Conservation (phyloP, 495 filamentous ascomycete species). For the Talaromyces proteolyticus region DNA sequence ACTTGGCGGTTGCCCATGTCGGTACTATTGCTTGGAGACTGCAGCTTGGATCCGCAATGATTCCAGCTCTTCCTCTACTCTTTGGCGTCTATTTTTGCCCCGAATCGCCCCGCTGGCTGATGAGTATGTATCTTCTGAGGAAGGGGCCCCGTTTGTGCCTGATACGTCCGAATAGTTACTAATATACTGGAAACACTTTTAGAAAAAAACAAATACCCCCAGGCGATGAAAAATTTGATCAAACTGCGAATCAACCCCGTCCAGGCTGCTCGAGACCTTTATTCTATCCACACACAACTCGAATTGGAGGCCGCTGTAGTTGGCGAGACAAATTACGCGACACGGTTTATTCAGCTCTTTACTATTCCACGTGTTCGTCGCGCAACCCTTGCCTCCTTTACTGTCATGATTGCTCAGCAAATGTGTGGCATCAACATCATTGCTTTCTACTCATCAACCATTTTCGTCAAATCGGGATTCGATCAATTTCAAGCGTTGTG, state of each 20-base stretch:
- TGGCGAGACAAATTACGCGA: slow-evolving; percentile 44
- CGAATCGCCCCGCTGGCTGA: slow-evolving; percentile 66
- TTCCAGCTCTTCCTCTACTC: slow-evolving; percentile 62
- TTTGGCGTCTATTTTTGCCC: slow-evolving; percentile 59
- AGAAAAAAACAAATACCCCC: slow-evolving; percentile 23
- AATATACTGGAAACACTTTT: neutral
- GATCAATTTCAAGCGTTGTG: slow-evolving; percentile 35
- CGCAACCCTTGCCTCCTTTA: slow-evolving; percentile 56
- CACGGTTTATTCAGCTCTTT: slow-evolving; percentile 58
- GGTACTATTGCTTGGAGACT: slow-evolving; percentile 55
- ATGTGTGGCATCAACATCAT: slow-evolving; percentile 56
- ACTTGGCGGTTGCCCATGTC: slow-evolving; percentile 50
- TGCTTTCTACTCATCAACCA: slow-evolving; percentile 63
- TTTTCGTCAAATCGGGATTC: slow-evolving; percentile 53
- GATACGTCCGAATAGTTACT: too few relatives aligned
- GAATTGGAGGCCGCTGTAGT: slow-evolving; percentile 43
- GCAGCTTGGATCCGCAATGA: slow-evolving; percentile 61
- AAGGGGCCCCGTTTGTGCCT: too few relatives aligned
- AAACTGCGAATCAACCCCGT: slow-evolving; percentile 54
- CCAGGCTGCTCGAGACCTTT: slow-evolving; percentile 61
- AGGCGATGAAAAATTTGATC: slow-evolving; percentile 55
- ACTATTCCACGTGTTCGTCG: slow-evolving; percentile 63
- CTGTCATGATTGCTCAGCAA: slow-evolving; percentile 66
- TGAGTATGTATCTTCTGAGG: slow-evolving; percentile 28
- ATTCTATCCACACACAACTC: slow-evolving; percentile 59